phyloP scores from a whole-genome alignment of 2,329 filamentous ascomycete species.

The Hypoxylon rubiginosum region DNA sequence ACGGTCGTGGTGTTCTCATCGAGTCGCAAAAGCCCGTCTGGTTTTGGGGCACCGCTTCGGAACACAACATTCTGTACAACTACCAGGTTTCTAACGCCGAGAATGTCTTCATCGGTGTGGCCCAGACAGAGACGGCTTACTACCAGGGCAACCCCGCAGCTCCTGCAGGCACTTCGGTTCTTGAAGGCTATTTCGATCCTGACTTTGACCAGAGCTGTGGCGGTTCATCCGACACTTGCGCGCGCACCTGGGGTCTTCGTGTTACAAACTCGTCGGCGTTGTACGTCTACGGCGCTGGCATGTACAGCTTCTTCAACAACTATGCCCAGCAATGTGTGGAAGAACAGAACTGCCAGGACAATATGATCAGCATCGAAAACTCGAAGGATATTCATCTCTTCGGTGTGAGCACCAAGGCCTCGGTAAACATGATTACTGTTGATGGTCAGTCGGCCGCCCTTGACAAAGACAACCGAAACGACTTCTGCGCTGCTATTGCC shows the following conservation, averaged over 20 bases:
- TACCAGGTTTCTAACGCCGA: conserved; percentile 85
- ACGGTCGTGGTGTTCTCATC: conserved; percentile 84
- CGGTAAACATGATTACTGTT: conserved; percentile 78
- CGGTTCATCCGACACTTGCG: conserved; percentile 63
- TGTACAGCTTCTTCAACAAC: conserved; percentile 89
- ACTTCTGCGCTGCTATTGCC: conserved; percentile 73
- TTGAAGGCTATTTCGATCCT: conserved; percentile 73
- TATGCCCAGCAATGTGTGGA: conserved; percentile 79
- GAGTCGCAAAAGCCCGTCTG: conserved; percentile 83
- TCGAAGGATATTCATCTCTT: conserved; percentile 71
- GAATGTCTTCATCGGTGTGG: conserved; percentile 84
- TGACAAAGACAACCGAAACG: conserved; percentile 74
- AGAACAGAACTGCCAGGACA: conserved; percentile 78
- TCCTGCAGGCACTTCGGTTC: conserved; percentile 72
- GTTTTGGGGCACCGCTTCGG: conserved; percentile 82
- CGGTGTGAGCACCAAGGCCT: conserved; percentile 80
- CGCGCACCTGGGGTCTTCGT: conserved; percentile 83
- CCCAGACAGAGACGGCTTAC: conserved; percentile 92
- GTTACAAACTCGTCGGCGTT: conserved; percentile 76
- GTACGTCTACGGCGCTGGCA: conserved; percentile 77
- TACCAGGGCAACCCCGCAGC: conserved; percentile 87
- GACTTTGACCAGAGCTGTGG: conserved; percentile 73
- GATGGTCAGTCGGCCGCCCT: conserved; percentile 67
- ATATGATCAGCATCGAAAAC: conserved; percentile 81
- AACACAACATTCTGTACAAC: conserved; percentile 80